Conservation (phyloP, 2,329 filamentous ascomycete species). For the Endothia cerciana region DNA sequence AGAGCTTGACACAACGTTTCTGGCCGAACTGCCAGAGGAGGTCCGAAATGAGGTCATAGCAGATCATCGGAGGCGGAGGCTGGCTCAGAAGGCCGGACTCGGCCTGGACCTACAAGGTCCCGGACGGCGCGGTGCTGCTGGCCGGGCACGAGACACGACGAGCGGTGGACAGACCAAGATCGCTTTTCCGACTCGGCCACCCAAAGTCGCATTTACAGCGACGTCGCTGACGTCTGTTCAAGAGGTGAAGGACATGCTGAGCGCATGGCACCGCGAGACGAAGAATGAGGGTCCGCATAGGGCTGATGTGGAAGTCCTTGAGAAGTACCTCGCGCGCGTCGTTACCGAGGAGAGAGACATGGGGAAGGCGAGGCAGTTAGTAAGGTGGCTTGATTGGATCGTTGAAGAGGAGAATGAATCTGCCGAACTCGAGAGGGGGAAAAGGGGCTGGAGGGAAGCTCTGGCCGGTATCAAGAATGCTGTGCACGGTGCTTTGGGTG, state of each 20-base stretch:
- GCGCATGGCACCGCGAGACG: slow-evolving; percentile 77
- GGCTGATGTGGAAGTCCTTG: slow-evolving; percentile 77
- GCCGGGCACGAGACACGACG: slow-evolving; percentile 1
- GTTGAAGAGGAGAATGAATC: slow-evolving; percentile 51
- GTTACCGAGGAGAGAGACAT: slow-evolving; percentile 78
- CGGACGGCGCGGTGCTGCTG: slow-evolving; percentile 31
- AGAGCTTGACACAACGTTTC: slow-evolving; percentile 70
- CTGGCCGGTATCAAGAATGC: slow-evolving; percentile 49
- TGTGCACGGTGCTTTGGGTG: slow-evolving; percentile 58
- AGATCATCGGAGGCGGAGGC: slow-evolving; percentile 68
- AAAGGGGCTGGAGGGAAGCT: slow-evolving; percentile 51
- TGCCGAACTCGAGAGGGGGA: slow-evolving; percentile 39
- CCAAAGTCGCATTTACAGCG: slow-evolving; percentile 51
- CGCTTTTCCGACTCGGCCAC: slow-evolving; percentile 50
- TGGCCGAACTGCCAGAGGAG: slow-evolving; percentile 82
- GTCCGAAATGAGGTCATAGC: slow-evolving; percentile 77
- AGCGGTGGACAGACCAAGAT: slow-evolving; percentile 47
- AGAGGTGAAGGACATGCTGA: slow-evolving; percentile 75
- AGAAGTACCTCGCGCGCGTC: slow-evolving; percentile 72
- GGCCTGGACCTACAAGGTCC: slow-evolving; percentile 48
- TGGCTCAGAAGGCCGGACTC: slow-evolving; percentile 56
- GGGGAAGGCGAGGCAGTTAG: slow-evolving; percentile 86
- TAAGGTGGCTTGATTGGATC: slow-evolving; percentile 68
- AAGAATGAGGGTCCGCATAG: slow-evolving; percentile 73
- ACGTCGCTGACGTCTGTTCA: slow-evolving; percentile 46